Base-by-base conservation (phyloP, 306 rosid genomes). In the Arachis stenosperma region DNA sequence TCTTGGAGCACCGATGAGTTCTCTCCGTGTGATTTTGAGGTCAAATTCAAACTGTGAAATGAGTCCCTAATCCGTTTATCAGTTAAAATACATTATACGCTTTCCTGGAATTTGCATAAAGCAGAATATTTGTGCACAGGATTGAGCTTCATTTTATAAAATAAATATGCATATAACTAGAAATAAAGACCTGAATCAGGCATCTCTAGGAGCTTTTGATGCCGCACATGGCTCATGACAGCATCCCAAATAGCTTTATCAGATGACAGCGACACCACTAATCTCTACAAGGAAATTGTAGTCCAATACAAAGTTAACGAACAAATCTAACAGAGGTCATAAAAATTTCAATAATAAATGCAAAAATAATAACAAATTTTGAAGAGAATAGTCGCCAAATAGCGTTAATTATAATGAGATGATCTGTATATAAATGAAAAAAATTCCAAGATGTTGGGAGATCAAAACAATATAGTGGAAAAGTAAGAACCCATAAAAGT, bases 241-340 rank as follows among this genome's bases (percentile, higher is more conserved):
- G 90, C 96, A 78, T 83, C 76, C 94, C 94, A 92, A 71, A 89
- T 53, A 15, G 82, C 87, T 70, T 78, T 78, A 78, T 92, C 97
- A 64, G 88, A 80, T 42, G 91, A 85, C 6, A 92, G 73, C 53
- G 96, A 85, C 69, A 80, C 44, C 80, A 88, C 97, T 75, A 92
- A 15, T 69, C 82, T 82, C 97, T 92, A 73, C 87, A 79, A 58
- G 37, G 68, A 60, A 77, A 51, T 67, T 60, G 57, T 9, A 44
- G 33, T 58, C 30, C 6, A 43, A 76, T 33, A 65, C 0, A 13
- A 7, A 61, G 29, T 33, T 40, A 61, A 71, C 40, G 36, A 70
- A 56, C 10, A 3, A 3, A 11, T 39, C 50, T 30, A 12, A 33
- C 40, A 39, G 51, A 58, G n/a, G 7, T 57, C 48, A 41, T 0